Percentiles rank a stretch among this genome's conserved stretches.
phyloP scores from a whole-genome alignment of 768 basidiomycete species.

The Strobilomyces echinocephalus region DNA sequence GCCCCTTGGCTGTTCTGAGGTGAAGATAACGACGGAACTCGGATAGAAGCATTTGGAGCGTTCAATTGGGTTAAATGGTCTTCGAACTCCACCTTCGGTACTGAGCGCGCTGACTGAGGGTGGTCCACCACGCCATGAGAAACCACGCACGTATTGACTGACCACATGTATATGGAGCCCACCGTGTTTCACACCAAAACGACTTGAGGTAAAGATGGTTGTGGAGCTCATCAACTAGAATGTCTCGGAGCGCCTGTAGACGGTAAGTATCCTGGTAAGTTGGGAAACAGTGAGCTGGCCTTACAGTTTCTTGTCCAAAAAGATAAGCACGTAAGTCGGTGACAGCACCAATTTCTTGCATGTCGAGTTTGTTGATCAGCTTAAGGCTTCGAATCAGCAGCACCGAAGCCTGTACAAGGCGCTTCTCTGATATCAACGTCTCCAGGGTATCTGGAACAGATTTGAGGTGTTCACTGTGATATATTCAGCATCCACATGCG shows the following conservation, averaged over 20 bases:
- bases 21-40: slow-evolving; percentile 31
- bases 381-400: slow-evolving; percentile 85
- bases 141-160: slow-evolving; percentile 65
- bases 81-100: slow-evolving; percentile 64
- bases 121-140: neutral
- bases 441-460: slow-evolving; percentile 89
- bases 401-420: slow-evolving; percentile 81
- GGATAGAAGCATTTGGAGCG: slow-evolving; percentile 16
- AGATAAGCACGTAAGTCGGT: slow-evolving; percentile 85
- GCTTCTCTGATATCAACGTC: slow-evolving; percentile 92
- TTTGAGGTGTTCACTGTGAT: slow-evolving; percentile 77
- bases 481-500: slow-evolving; percentile 13
- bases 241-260: slow-evolving; percentile 79
- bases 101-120: slow-evolving; percentile 34
- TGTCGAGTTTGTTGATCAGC: slow-evolving; percentile 85
- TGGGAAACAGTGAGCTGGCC: slow-evolving; percentile 25
- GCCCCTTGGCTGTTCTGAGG: slow-evolving; percentile 41
- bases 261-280: slow-evolving; percentile 7
- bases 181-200: slow-evolving; percentile 92
- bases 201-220: slow-evolving; percentile 96
- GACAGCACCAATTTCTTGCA: slow-evolving; percentile 94
- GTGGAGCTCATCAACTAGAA: slow-evolving; percentile 91
- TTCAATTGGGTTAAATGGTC: slow-evolving; percentile 34
- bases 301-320: slow-evolving; percentile 76
- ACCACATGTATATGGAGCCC: slow-evolving; percentile 77